Conservation (phyloP, 1,284 basidiomycete genomes). For the Inonotus hispidus region DNA sequence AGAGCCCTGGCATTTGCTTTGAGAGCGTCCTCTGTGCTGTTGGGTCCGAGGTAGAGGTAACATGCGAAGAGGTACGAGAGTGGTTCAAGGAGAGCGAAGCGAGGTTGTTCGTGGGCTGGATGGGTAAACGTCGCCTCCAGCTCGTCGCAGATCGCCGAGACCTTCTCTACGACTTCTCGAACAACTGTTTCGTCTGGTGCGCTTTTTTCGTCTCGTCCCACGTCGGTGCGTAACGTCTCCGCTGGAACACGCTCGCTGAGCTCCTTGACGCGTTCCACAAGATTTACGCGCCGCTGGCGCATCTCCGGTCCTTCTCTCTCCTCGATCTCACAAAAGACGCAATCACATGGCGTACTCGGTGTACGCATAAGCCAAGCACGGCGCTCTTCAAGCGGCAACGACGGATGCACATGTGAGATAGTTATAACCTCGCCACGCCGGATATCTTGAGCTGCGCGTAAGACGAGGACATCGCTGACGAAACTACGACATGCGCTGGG, state of each 20-base stretch:
- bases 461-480: slow-evolving; percentile 13
- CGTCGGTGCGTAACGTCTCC: slow-evolving; percentile 13
- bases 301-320: slow-evolving; percentile 9
- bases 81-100: slow-evolving; percentile 17
- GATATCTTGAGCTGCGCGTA: slow-evolving; percentile 14
- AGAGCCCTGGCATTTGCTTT: slow-evolving; percentile 12
- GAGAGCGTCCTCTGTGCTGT: slow-evolving; percentile 12
- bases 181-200: slow-evolving; percentile 12
- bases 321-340: slow-evolving; percentile 16
- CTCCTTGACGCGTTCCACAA: slow-evolving; percentile 13
- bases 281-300: slow-evolving; percentile 11
- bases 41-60: slow-evolving; percentile 16
- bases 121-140: slow-evolving; percentile 14
- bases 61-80: slow-evolving; percentile 17
- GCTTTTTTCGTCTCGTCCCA: slow-evolving; percentile 4
- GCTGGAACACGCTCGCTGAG: slow-evolving; percentile 12
- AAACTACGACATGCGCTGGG: slow-evolving; percentile 14
- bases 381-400: slow-evolving; percentile 13
- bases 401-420: slow-evolving; percentile 7
- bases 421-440: slow-evolving; percentile 5
- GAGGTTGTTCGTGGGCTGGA: slow-evolving; percentile 9
- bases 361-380: slow-evolving; percentile 6
- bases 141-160: slow-evolving; percentile 7
- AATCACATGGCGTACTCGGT: slow-evolving; percentile 6
- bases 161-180: slow-evolving; percentile 9